These are phyloP conservation scores for Colletotrichum limetticola DNA, from an alignment of 2,329 filamentous ascomycete genomes.

Conservation along the genomic window DNA sequence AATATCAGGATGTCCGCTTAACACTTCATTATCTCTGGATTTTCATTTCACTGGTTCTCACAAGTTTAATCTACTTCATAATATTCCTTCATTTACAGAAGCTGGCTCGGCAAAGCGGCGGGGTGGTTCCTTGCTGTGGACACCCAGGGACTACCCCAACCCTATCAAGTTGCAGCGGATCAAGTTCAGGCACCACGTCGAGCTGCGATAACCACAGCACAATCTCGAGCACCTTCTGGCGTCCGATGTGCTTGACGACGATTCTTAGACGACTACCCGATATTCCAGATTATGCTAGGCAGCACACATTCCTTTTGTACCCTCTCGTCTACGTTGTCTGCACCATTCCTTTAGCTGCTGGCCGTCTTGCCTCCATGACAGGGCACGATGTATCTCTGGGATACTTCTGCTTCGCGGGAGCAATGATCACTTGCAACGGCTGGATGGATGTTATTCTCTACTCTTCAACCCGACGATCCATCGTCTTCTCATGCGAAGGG, in stretches of 20 bases:
- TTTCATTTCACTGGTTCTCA: conserved; percentile 54
- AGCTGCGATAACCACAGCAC: background rate
- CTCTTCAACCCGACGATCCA: conserved; percentile 61
- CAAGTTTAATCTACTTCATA: conserved; percentile 50
- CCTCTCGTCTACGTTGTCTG: conserved; percentile 77
- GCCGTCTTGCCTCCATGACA: conserved; percentile 72
- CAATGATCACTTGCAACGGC: conserved; percentile 67
- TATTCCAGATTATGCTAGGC: conserved; percentile 44
- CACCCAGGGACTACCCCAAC: background rate
- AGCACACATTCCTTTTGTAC: conserved; percentile 72
- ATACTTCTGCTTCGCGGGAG: conserved; percentile 69
- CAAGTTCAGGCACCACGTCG: background rate
- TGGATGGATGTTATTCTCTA: conserved; percentile 66
- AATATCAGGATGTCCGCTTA: conserved; percentile 65
- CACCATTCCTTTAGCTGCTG: conserved; percentile 72
- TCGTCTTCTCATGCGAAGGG: conserved; percentile 55
- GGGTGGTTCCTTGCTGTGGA: conserved; percentile 2
- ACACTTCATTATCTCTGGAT: conserved; percentile 75
- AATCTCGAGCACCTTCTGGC: background rate
- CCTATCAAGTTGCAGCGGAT: conserved; percentile 38
- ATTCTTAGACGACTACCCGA: conserved; percentile 11
- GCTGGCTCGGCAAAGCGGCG: conserved; percentile 29
- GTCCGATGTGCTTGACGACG: background rate
- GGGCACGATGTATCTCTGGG: conserved; percentile 59
- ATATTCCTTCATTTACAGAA: conserved; percentile 53